Evolutionary conservation across 805 yeast species (phyloP).

Genomic region (Metschnikowia santaceciliae): DNA sequence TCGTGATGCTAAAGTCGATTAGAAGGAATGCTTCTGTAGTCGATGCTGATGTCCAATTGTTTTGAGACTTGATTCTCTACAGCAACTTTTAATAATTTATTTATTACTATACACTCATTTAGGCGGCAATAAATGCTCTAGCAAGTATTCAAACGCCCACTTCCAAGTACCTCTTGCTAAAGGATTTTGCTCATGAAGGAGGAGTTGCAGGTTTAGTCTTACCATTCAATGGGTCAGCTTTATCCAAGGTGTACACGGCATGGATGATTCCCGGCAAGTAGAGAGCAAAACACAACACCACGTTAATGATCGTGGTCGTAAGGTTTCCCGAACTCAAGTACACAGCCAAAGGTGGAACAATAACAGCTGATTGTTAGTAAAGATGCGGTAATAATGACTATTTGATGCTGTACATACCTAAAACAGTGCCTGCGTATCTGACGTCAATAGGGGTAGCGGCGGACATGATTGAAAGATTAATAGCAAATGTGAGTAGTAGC

Average conservation of each 20-base stretch:
- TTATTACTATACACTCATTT: slow-evolving; percentile 4
- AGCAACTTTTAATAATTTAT: neutral
- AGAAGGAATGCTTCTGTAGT: too few relatives aligned
- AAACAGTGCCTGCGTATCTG: slow-evolving; percentile 3
- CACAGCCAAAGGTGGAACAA: slow-evolving; percentile 2
- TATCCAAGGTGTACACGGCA: neutral
- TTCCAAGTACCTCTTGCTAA: neutral
- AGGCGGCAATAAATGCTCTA: neutral
- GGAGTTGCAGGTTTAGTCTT: neutral
- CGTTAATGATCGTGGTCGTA: neutral
- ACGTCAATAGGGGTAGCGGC: neutral
- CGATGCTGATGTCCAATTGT: too few relatives aligned
- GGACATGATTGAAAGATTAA: neutral
- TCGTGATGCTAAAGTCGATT: too few relatives aligned
- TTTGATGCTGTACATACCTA: neutral
- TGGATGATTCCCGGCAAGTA: slow-evolving; percentile 3
- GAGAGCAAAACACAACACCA: slow-evolving; percentile 1
- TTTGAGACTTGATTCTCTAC: neutral
- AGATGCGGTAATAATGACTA: too few relatives aligned
- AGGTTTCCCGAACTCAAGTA: slow-evolving; percentile 1
- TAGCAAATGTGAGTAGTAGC: neutral
- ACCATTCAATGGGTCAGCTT: slow-evolving; percentile 2
- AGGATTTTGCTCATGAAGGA: neutral
- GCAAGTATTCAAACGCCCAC: neutral
- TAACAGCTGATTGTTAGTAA: slow-evolving; percentile 2